A percentile compares a stretch with the other conserved stretches of the same genome.
Evolutionary conservation across 1,284 basidiomycete species (phyloP).

Genomic region (Ustilago hordei): DNA sequence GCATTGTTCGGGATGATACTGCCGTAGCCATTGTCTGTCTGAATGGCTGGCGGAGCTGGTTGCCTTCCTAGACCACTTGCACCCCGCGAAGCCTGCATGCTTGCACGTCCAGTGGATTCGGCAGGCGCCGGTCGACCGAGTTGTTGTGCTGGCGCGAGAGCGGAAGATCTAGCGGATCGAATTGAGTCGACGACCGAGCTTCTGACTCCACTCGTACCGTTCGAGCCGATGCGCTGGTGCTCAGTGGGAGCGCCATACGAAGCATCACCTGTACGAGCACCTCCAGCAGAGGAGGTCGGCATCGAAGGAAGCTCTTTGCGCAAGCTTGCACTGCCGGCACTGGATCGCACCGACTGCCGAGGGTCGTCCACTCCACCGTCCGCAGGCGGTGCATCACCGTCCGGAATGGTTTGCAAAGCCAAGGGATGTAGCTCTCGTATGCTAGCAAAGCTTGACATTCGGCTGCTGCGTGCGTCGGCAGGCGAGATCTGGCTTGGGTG

Average conservation of each 20-base stretch:
- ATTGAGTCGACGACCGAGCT: constrained; percentile 26
- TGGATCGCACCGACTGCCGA: constrained; percentile 23
- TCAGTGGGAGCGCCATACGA: constrained; percentile 4
- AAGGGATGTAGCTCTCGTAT: constrained; percentile 25
- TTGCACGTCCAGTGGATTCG: constrained; percentile 12
- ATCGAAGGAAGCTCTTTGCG: constrained; percentile 45
- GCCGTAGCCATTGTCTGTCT: constrained; percentile 12
- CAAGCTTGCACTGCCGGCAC: constrained; percentile 21
- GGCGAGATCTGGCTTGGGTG: constrained; percentile 9
- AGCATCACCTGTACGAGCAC: not conserved
- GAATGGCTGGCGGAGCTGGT: constrained; percentile 1
- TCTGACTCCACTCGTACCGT: constrained; percentile 15
- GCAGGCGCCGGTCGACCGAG: constrained; percentile 4
- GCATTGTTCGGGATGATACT: constrained; percentile 24
- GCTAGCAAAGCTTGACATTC: constrained; percentile 40
- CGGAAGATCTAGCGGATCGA: constrained; percentile 14
- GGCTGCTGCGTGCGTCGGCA: constrained; percentile 3
- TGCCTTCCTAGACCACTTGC: not conserved
- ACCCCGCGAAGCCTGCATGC: constrained; percentile 33
- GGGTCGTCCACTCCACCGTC: constrained; percentile 16
- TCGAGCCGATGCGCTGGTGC: constrained; percentile 19
- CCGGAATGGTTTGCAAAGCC: constrained; percentile 33
- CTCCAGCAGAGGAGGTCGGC: constrained; percentile 16
- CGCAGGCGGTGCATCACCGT: constrained; percentile 5
- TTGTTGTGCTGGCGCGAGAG: constrained; percentile 8